Evolutionary conservation across 305 asterid species (phyloP).

Genomic region (Lippia alba): DNA sequence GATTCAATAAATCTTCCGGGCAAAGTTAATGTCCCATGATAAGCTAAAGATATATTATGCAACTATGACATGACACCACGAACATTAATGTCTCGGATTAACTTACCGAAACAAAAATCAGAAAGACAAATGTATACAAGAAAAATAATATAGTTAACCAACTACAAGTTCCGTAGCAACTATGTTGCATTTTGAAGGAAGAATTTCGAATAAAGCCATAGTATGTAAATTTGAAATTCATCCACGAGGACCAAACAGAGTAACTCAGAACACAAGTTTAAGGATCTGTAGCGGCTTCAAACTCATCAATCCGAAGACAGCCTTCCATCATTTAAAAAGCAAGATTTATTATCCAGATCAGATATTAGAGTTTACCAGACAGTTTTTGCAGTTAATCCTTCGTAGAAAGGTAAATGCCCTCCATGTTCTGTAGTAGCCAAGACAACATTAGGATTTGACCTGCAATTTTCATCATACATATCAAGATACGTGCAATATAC

Average conservation of each 20-base stretch:
- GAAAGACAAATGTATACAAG: not conserved
- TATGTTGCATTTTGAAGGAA: not conserved
- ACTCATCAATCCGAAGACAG: not conserved
- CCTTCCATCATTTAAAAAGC: not conserved
- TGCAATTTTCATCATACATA: slow-evolving; percentile 37
- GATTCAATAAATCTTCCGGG: not conserved
- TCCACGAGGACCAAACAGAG: no score
- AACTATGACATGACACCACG: not conserved
- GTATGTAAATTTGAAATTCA: not conserved
- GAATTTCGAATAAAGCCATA: not conserved
- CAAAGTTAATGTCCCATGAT: not conserved
- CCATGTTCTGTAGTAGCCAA: slow-evolving; percentile 92
- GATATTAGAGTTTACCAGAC: slow-evolving; percentile 57
- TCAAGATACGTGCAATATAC: slow-evolving; percentile 18
- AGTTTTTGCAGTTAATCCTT: slow-evolving; percentile 76
- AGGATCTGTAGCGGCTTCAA: not conserved
- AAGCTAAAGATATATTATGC: not conserved
- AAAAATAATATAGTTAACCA: not conserved
- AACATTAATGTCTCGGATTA: not conserved
- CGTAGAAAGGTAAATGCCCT: slow-evolving; percentile 90
- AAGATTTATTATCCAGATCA: not conserved
- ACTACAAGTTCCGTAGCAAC: not conserved
- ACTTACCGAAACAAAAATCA: not conserved
- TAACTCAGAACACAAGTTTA: not conserved
- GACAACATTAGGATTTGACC: slow-evolving; percentile 76